phyloP scores from a whole-genome alignment of 805 yeast species.

The Teunomyces stri region DNA sequence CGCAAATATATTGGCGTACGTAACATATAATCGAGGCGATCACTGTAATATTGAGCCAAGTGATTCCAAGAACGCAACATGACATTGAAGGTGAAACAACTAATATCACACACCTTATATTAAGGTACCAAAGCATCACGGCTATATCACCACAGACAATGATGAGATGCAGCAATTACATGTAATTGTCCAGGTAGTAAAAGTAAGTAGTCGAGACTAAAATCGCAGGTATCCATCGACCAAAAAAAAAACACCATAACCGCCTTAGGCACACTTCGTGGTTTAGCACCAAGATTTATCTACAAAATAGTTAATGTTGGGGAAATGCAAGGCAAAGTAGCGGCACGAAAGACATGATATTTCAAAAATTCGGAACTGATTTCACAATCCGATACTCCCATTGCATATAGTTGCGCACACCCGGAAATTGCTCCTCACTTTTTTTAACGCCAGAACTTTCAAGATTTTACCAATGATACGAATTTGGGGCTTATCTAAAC shows the following conservation, averaged over 20 bases:
- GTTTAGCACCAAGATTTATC: neutral
- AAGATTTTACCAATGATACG: neutral
- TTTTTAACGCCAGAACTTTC: neutral
- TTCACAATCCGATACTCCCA: neutral
- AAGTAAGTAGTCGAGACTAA: neutral
- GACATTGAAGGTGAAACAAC: neutral
- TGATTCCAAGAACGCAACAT: neutral
- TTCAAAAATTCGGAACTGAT: neutral
- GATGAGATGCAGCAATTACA: neutral
- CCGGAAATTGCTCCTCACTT: neutral
- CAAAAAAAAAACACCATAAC: neutral
- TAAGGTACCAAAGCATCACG: too few relatives aligned
- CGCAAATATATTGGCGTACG: neutral
- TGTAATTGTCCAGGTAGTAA: neutral
- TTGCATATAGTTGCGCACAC: neutral
- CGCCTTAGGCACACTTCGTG: neutral
- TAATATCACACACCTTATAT: too few relatives aligned
- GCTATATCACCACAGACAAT: neutral
- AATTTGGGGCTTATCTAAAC: neutral
- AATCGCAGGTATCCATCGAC: neutral
- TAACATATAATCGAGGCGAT: neutral
- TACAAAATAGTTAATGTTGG: neutral
- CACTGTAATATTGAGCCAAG: neutral
- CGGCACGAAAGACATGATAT: neutral
- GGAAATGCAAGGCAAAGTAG: neutral